Evolutionary conservation across 176 grass and related monocot species (phyloP), one percentile per base, ranked within the genome.

Genomic region (Carex scoparia): DNA sequence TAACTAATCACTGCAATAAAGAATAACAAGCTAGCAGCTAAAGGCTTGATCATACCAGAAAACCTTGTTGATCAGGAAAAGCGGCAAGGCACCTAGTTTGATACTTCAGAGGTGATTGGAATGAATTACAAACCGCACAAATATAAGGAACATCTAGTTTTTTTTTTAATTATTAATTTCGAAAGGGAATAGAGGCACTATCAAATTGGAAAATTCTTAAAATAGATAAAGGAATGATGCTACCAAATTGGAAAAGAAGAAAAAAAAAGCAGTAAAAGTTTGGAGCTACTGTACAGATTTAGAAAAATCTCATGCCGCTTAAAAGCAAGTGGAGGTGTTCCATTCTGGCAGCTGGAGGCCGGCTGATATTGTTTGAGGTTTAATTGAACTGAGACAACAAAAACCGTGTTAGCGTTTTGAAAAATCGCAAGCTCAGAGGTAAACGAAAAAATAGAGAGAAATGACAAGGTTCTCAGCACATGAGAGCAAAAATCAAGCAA

Each of bases 31-130:
- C 6, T 56, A 8, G 49, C 70, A 61, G 69, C 32, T 76, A 38
- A 51, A 30, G 73, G 78, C 40, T 37, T 70, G 78, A 31, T 16
- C 69, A 85, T 94, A 98, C 95, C 95, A 98, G 80, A 90, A 97
- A 97, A 65, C 95, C 95, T 89, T 94, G 95, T 86, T 97, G 95
- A 91, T 97, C 95, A 23, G 95, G 95, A 80, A 98, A 98, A 56
- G 95, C 95, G 89, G 95, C 83, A 75, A 94, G 75, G 8, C 92
- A 93, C 62, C 95, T 84, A 79, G 95, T 98, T 69, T 98, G 95
- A 79, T 98, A 98, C 80, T 98, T 98, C 38, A 98, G 84, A 83
- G 95, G 95, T 80, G 90, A 94, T 33, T 88, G 89, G 62, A 98
- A 74, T 13, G 12, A 74, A 27, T 74, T 74, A 42, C 16, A 69